A percentile compares a stretch with the other conserved stretches of the same genome.
These are phyloP conservation scores for Pseudonitzschia pungens DNA, from an alignment of 108 stramenopile species.

Conservation along the genomic window DNA sequence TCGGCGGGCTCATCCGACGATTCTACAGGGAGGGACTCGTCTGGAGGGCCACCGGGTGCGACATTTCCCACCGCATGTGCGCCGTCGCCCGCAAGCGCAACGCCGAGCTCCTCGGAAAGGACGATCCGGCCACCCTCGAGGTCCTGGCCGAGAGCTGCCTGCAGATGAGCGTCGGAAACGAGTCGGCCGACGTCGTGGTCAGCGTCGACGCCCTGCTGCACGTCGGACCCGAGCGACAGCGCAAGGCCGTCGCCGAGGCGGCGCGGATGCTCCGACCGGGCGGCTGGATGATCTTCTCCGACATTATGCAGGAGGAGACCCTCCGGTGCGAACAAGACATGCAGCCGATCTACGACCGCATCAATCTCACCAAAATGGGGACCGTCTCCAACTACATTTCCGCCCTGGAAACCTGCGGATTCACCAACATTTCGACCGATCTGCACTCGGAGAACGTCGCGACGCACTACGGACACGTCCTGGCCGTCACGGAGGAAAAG, in stretches of 20 bases:
- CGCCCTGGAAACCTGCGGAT: constrained; percentile 30
- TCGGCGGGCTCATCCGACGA: constrained; percentile 46
- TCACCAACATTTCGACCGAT: constrained; percentile 34
- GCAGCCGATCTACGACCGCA: constrained; percentile 45
- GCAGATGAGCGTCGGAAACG: constrained; percentile 31
- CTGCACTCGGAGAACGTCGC: constrained; percentile 40
- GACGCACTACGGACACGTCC: constrained; percentile 40
- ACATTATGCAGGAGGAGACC: constrained; percentile 42
- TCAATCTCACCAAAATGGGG: constrained; percentile 44
- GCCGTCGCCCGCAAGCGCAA: constrained; percentile 34
- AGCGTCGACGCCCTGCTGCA: constrained; percentile 45
- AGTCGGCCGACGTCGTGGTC: constrained; percentile 43
- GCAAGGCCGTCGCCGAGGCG: constrained; percentile 38
- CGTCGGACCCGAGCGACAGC: constrained; percentile 48
- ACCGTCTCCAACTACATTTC: constrained; percentile 41
- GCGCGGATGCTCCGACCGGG: constrained; percentile 47
- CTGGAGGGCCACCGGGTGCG: constrained; percentile 43
- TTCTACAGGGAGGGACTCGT: constrained; percentile 34
- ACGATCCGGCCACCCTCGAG: constrained; percentile 22
- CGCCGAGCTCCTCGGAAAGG: constrained; percentile 2
- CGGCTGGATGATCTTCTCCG: constrained; percentile 49
- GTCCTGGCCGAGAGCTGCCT: constrained; percentile 47
- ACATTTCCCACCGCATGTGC: constrained; percentile 42
- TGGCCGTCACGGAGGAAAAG: constrained; percentile 31
- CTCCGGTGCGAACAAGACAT: constrained; percentile 24